Evolutionary conservation across 148 eudicot species (phyloP).

Genomic region (Vaccinium vitisidaea): DNA sequence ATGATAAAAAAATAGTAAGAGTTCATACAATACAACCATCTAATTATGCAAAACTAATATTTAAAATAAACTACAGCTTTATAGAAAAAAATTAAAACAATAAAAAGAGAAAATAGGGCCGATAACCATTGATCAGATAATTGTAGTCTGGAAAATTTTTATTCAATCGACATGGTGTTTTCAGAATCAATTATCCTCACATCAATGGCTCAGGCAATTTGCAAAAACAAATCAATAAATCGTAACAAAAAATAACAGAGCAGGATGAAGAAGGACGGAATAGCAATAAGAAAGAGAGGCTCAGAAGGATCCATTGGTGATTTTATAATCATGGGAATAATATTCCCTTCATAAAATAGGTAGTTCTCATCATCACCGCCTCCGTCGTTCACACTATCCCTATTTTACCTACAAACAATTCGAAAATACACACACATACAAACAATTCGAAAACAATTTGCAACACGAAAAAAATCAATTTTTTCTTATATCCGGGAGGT

Average conservation of each 20-base stretch:
- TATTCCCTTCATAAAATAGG: constrained; percentile 44
- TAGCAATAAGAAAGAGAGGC: constrained; percentile 18
- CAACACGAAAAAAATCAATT: no score
- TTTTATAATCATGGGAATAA: constrained; percentile 34
- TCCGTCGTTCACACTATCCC: background rate
- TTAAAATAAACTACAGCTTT: no score
- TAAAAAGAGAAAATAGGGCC: no score
- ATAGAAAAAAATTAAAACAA: background rate
- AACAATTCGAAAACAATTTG: no score
- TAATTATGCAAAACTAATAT: no score
- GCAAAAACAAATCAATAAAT: background rate
- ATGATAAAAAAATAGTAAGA: no score
- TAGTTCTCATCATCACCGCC: constrained; percentile 47
- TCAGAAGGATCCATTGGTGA: constrained; percentile 65
- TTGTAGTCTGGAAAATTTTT: constrained; percentile 47
- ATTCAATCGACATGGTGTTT: constrained; percentile 31
- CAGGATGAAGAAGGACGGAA: no score
- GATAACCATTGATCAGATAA: constrained; percentile 47
- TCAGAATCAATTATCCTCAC: constrained; percentile 40
- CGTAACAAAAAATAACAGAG: background rate
- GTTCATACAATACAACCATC: no score
- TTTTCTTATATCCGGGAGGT: no score
- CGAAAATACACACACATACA: background rate
- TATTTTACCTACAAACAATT: background rate
- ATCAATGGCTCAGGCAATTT: constrained; percentile 14